Evolutionary conservation across 1,284 basidiomycete genomes (phyloP).

Genomic region (Ceratobasidium sp.): DNA sequence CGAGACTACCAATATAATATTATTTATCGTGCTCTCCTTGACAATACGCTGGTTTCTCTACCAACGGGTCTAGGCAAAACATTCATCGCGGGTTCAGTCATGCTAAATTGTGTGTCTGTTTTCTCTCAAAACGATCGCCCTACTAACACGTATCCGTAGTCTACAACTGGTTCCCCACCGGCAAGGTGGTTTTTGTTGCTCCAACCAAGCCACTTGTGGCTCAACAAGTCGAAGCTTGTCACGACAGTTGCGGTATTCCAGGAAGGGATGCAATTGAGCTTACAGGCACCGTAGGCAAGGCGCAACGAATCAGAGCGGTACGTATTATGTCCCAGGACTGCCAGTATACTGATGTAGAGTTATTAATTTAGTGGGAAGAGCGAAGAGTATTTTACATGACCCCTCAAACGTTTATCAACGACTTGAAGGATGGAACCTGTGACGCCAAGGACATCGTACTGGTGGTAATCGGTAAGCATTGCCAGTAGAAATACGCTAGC

Average conservation of each 20-base stretch:
- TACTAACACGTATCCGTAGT: constrained; percentile 55
- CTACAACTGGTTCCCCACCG: constrained; percentile 92
- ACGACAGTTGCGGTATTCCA: constrained; percentile 92
- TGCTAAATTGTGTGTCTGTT: constrained; percentile 80
- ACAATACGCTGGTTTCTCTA: constrained; percentile 93
- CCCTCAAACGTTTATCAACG: constrained; percentile 94
- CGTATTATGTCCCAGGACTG: constrained; percentile 45
- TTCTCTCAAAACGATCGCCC: constrained; percentile 1
- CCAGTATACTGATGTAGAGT: background rate
- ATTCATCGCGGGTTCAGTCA: constrained; percentile 96
- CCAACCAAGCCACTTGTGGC: constrained; percentile 95
- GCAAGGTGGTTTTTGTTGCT: constrained; percentile 94
- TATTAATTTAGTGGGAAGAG: constrained; percentile 67
- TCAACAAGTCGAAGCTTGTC: constrained; percentile 94
- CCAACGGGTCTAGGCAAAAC: constrained; percentile 99
- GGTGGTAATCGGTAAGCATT: constrained; percentile 72
- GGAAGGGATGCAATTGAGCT: constrained; percentile 85
- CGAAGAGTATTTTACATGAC: constrained; percentile 98
- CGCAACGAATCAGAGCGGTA: constrained; percentile 66
- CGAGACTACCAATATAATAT: constrained; percentile 98
- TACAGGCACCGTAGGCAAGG: constrained; percentile 67
- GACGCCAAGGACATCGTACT: constrained; percentile 82
- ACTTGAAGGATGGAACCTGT: constrained; percentile 74
- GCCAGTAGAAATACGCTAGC: background rate
- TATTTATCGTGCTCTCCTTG: constrained; percentile 82